phyloP scores from a whole-genome alignment of 208 protist species.

The Trypanosoma cruzi region DNA sequence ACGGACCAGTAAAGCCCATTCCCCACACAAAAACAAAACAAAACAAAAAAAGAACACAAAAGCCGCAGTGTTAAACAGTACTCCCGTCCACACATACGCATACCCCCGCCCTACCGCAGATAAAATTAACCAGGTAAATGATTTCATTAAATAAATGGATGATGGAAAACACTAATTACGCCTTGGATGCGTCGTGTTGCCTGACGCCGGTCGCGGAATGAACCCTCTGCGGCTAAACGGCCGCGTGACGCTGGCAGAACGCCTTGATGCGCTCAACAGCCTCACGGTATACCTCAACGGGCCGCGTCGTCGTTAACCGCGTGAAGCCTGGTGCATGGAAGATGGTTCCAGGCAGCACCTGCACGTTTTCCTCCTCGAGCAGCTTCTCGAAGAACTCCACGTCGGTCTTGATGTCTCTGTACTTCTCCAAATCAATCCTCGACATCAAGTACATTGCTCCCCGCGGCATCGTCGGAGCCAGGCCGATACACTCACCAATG shows the following conservation, averaged over 20 bases:
- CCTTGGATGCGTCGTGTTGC: too few relatives aligned
- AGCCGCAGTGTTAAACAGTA: too few relatives aligned
- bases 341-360: constrained; percentile 86
- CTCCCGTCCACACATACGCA: too few relatives aligned
- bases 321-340: constrained; percentile 84
- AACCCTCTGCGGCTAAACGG: too few relatives aligned
- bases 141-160: too few relatives aligned
- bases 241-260: constrained; percentile 76
- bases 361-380: constrained; percentile 85
- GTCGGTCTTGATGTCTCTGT: constrained; percentile 54
- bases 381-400: constrained; percentile 83
- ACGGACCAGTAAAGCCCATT: too few relatives aligned
- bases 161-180: too few relatives aligned
- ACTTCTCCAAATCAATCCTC: constrained; percentile 75
- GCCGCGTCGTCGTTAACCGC: constrained; percentile 81
- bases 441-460: constrained; percentile 93
- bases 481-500: constrained; percentile 38
- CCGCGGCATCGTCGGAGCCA: constrained; percentile 63
- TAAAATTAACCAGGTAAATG: too few relatives aligned
- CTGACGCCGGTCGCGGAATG: too few relatives aligned
- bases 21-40: too few relatives aligned
- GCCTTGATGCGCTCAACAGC: constrained; percentile 76
- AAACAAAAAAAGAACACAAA: too few relatives aligned
- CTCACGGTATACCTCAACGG: constrained; percentile 64
- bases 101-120: too few relatives aligned